Evolutionary conservation across 371 early-diverging fungal genomes (phyloP).

Genomic region (Zychaea mexicana): DNA sequence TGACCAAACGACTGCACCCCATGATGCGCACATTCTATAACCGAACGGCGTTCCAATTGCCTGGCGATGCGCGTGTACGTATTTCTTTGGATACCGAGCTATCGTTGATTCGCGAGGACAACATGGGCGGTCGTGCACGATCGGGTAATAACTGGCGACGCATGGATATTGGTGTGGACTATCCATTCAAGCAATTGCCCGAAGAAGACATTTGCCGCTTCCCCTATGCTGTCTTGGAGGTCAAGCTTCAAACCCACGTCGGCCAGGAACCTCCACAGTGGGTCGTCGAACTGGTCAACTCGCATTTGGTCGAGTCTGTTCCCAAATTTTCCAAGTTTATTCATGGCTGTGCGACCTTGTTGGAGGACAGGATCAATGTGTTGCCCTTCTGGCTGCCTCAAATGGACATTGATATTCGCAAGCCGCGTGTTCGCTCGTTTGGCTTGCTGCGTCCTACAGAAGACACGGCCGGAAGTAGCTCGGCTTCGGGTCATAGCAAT

Average conservation of each 20-base stretch:
- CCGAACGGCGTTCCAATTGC: slow-evolving; percentile 99
- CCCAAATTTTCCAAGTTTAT: slow-evolving; percentile 99
- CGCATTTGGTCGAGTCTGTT: slow-evolving; percentile 95
- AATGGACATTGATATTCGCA: slow-evolving; percentile 95
- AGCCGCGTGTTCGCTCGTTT: slow-evolving; percentile 51
- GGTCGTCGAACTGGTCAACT: slow-evolving; percentile 92
- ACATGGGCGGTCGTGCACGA: slow-evolving; percentile 66
- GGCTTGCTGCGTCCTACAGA: slow-evolving; percentile 48
- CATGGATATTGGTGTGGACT: slow-evolving; percentile 89
- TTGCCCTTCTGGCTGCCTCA: slow-evolving; percentile 99
- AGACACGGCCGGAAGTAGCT: slow-evolving; percentile 23
- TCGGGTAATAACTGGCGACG: slow-evolving; percentile 95
- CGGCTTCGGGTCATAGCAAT: slow-evolving; percentile 30
- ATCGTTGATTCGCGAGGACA: slow-evolving; percentile 97
- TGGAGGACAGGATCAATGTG: slow-evolving; percentile 85
- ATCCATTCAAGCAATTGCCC: slow-evolving; percentile 91
- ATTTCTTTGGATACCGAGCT: slow-evolving; percentile 98
- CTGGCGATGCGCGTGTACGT: slow-evolving; percentile 97
- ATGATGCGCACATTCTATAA: slow-evolving; percentile 97
- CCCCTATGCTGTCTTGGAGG: slow-evolving; percentile 98
- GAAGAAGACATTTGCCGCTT: slow-evolving; percentile 91
- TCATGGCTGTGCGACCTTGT: slow-evolving; percentile 94
- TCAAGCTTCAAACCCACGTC: slow-evolving; percentile 95
- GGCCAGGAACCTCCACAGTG: slow-evolving; percentile 96
- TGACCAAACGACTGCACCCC: slow-evolving; percentile 83